These are phyloP conservation scores for Pueraria montana DNA, from an alignment of 306 rosid genomes.

Conservation along the genomic window DNA sequence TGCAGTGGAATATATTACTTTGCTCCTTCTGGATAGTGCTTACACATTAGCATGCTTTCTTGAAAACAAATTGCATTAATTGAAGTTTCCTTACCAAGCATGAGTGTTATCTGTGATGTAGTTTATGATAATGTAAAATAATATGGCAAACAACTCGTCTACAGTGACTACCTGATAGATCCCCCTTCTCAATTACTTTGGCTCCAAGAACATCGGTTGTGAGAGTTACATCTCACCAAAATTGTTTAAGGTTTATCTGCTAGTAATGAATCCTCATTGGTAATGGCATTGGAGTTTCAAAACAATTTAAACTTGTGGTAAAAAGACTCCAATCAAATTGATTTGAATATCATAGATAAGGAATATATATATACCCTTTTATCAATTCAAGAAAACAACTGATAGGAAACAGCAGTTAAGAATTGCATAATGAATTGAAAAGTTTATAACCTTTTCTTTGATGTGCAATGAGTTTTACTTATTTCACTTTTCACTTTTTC, in stretches of 20 bases:
- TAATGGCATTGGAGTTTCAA: background rate
- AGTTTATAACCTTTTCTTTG: background rate
- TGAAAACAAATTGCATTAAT: constrained; percentile 29
- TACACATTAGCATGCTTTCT: constrained; percentile 34
- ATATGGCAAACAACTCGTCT: constrained; percentile 11
- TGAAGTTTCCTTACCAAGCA: constrained; percentile 41
- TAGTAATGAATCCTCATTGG: background rate
- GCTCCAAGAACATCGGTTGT: constrained; percentile 54
- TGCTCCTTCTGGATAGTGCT: background rate
- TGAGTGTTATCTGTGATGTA: constrained; percentile 37
- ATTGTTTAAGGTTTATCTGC: background rate
- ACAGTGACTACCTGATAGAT: constrained; percentile 41
- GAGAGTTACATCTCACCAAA: constrained; percentile 50
- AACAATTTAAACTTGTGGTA: constrained; percentile 1
- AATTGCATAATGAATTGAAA: constrained; percentile 9
- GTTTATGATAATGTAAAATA: background rate
- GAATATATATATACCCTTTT: background rate
- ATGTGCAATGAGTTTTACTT: background rate
- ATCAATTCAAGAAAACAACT: constrained; percentile 16
- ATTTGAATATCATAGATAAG: background rate
- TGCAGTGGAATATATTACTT: background rate
- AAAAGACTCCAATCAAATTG: background rate
- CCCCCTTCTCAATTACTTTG: constrained; percentile 42
- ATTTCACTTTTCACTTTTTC: background rate
- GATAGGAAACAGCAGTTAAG: background rate